Evolutionary conservation across 108 stramenopile genomes (phyloP).

Genomic region (Fistulifera pelliculosa): DNA sequence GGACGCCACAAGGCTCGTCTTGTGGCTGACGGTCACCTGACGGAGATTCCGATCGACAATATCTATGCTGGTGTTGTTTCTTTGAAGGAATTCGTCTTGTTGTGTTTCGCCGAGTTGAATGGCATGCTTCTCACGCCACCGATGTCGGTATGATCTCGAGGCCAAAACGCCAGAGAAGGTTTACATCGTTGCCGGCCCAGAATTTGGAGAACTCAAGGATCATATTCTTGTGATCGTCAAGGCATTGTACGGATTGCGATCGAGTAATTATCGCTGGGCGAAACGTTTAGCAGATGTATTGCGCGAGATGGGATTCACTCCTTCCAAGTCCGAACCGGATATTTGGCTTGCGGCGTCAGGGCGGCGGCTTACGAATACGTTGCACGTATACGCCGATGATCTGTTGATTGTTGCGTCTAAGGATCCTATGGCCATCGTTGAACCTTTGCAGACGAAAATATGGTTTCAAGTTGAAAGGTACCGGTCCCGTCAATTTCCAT

Average conservation of each 20-base stretch:
- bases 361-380: constrained; percentile 11
- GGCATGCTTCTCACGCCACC: constrained; percentile 6
- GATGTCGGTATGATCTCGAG: constrained; percentile 19
- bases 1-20: too few species aligned
- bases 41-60: constrained; percentile 10
- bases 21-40: constrained; percentile 23
- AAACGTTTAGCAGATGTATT: neutral
- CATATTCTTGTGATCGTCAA: neutral
- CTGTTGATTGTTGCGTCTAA: neutral
- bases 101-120: constrained; percentile 28
- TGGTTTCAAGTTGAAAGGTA: constrained; percentile 10
- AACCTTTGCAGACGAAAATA: constrained; percentile 7
- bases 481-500: constrained; percentile 6
- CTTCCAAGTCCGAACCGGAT: constrained; percentile 23
- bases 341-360: constrained; percentile 15
- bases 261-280: neutral
- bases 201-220: constrained; percentile 8
- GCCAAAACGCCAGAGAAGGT: constrained; percentile 14
- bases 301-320: constrained; percentile 16
- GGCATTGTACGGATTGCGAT: constrained; percentile 8
- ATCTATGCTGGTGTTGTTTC: constrained; percentile 30
- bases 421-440: neutral
- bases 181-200: constrained; percentile 13
- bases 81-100: constrained; percentile 8
- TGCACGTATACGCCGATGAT: constrained; percentile 6